Percentiles rank a stretch among this genome's conserved stretches.
Conservation (phyloP, 805 yeast species). For the Schwanniomyces vanrijiae region DNA sequence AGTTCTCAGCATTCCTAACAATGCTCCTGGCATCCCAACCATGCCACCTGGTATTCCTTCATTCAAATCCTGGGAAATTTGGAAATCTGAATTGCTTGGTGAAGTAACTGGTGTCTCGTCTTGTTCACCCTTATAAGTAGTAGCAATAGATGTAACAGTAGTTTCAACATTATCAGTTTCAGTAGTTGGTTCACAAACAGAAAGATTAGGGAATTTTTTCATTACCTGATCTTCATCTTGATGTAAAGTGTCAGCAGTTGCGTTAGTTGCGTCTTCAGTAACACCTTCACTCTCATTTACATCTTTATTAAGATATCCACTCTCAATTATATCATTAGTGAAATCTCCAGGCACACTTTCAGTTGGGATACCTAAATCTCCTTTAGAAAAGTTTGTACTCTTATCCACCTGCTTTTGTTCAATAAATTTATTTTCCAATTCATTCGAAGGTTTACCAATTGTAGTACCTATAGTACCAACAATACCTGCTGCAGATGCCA, state of each 20-base stretch:
- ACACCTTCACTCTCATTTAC: constrained; percentile 14
- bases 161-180: constrained; percentile 26
- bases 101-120: constrained; percentile 50
- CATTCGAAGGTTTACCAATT: neutral
- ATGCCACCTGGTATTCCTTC: constrained; percentile 38
- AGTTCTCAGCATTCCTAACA: constrained; percentile 57
- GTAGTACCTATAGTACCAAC: constrained; percentile 2
- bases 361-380: no score
- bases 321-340: no score
- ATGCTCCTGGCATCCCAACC: constrained; percentile 46
- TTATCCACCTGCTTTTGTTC: no score
- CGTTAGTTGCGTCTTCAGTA: constrained; percentile 21
- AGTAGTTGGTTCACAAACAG: constrained; percentile 20
- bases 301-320: neutral
- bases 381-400: no score
- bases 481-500: constrained; percentile 19
- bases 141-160: constrained; percentile 32
- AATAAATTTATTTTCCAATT: no score
- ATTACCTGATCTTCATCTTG: constrained; percentile 13
- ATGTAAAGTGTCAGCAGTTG: neutral
- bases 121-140: constrained; percentile 26
- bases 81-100: constrained; percentile 49
- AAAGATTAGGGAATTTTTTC: constrained; percentile 34
- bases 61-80: constrained; percentile 33
- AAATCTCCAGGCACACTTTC: no score